phyloP scores from a whole-genome alignment of 2,329 filamentous ascomycete species.

The Cladosporium velox region DNA sequence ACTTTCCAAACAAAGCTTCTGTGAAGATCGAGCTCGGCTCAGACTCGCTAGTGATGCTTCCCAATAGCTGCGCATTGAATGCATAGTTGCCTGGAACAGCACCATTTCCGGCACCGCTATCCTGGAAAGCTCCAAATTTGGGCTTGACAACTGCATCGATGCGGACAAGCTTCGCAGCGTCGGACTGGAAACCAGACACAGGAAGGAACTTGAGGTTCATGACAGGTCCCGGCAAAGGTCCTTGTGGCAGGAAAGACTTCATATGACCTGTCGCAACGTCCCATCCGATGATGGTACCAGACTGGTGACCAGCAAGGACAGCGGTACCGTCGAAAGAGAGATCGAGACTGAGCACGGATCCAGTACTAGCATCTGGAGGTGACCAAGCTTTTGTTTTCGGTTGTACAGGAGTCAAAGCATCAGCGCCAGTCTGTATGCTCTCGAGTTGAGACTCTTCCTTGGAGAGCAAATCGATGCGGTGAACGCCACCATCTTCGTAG shows the following conservation, averaged over 20 bases:
- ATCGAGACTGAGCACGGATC: constrained; percentile 66
- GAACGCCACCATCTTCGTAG: constrained; percentile 77
- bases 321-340: constrained; percentile 81
- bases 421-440: constrained; percentile 27
- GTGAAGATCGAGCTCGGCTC: constrained; percentile 38
- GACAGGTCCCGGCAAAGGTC: constrained; percentile 76
- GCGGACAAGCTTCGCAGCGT: constrained; percentile 47
- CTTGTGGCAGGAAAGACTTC: constrained; percentile 58
- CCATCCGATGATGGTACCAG: constrained; percentile 79
- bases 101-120: constrained; percentile 32
- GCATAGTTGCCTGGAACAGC: constrained; percentile 60
- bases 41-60: constrained; percentile 30
- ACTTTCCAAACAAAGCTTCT: constrained; percentile 45
- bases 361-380: constrained; percentile 53
- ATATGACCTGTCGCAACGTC: constrained; percentile 72
- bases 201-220: constrained; percentile 77
- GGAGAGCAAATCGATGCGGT: constrained; percentile 68
- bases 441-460: constrained; percentile 30
- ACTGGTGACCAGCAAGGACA: constrained; percentile 77
- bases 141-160: constrained; percentile 74
- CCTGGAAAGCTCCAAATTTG: constrained; percentile 59
- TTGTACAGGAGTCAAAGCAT: constrained; percentile 40
- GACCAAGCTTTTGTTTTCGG: constrained; percentile 36
- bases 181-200: constrained; percentile 53
- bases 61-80: constrained; percentile 64